phyloP scores from a whole-genome alignment of 352 stramenopile genomes.

The Phytopythium aichiense region DNA sequence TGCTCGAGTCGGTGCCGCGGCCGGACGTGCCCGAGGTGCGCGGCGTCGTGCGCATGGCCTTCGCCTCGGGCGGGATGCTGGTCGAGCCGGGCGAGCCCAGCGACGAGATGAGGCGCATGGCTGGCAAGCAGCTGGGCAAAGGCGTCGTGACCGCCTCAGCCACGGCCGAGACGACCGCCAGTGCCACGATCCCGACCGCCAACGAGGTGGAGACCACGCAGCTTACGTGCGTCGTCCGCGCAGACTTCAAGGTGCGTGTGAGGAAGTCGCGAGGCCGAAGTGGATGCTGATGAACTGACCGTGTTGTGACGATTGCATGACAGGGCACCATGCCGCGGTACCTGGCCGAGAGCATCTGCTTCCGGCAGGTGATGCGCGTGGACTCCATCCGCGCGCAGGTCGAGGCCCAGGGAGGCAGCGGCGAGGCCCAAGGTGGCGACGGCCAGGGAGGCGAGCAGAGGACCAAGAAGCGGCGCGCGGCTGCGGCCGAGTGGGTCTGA shows the following conservation, averaged over 20 bases:
- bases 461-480: conserved; percentile 1
- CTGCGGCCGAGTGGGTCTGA: background rate
- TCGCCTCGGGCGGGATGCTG: conserved; percentile 64
- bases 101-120: conserved; percentile 11
- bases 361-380: conserved; percentile 67
- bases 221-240: conserved; percentile 51
- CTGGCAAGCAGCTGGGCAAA: conserved; percentile 5
- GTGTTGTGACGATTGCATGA: background rate
- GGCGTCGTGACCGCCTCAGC: background rate
- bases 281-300: background rate
- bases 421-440: background rate
- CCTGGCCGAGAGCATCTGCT: conserved; percentile 72
- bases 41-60: conserved; percentile 67
- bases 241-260: conserved; percentile 45
- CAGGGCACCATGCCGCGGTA: conserved; percentile 54
- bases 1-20: conserved; percentile 64
- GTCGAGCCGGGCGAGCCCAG: conserved; percentile 42
- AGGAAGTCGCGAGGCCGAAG: background rate
- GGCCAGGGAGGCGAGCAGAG: background rate
- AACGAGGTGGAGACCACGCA: conserved; percentile 20
- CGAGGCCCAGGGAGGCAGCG: conserved; percentile 24
- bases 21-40: conserved; percentile 66
- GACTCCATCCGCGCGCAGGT: conserved; percentile 44
- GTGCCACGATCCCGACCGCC: background rate
- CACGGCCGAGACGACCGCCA: conserved; percentile 1